Percentiles rank a stretch among this genome's conserved stretches.
phyloP scores from a whole-genome alignment of 805 yeast species.

The Pichia nanzhaoensis region DNA sequence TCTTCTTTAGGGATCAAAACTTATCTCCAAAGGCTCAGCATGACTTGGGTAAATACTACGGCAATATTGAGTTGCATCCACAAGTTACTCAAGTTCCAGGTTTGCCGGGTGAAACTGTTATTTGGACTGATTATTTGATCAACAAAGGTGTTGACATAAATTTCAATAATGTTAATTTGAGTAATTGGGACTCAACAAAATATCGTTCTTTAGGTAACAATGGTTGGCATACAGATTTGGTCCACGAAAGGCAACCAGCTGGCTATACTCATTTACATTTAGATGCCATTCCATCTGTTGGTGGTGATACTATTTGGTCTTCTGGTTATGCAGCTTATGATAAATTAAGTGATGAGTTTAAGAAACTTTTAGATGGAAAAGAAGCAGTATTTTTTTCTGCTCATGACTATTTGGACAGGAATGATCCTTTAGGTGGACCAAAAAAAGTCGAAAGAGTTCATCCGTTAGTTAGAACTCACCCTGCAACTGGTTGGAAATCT shows the following conservation, averaged over 20 bases:
- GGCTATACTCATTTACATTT: constrained; percentile 48
- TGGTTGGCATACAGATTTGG: constrained; percentile 44
- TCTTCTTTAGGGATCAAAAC: constrained; percentile 44
- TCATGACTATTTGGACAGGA: constrained; percentile 33
- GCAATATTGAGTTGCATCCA: constrained; percentile 38
- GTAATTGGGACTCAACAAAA: constrained; percentile 16
- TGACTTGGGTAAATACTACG: constrained; percentile 40
- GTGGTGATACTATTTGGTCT: constrained; percentile 52
- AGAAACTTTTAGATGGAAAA: constrained; percentile 47
- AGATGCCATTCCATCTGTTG: constrained; percentile 43
- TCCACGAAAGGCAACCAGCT: constrained; percentile 52
- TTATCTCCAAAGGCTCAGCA: constrained; percentile 37
- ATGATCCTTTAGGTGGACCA: constrained; percentile 40
- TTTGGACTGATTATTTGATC: constrained; percentile 35
- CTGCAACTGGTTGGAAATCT: constrained; percentile 58
- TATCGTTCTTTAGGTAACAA: constrained; percentile 18
- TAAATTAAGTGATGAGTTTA: constrained; percentile 44
- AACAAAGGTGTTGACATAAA: constrained; percentile 19
- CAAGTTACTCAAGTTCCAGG: constrained; percentile 32
- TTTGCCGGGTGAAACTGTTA: constrained; percentile 34
- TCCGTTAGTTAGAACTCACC: constrained; percentile 58
- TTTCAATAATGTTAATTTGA: constrained; percentile 16
- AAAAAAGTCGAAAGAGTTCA: constrained; percentile 48
- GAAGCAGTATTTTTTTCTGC: constrained; percentile 38
- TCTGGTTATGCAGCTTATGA: constrained; percentile 56